Base-by-base conservation (phyloP, 129 eudicot species). In the Heracleum sosnowskyi region DNA sequence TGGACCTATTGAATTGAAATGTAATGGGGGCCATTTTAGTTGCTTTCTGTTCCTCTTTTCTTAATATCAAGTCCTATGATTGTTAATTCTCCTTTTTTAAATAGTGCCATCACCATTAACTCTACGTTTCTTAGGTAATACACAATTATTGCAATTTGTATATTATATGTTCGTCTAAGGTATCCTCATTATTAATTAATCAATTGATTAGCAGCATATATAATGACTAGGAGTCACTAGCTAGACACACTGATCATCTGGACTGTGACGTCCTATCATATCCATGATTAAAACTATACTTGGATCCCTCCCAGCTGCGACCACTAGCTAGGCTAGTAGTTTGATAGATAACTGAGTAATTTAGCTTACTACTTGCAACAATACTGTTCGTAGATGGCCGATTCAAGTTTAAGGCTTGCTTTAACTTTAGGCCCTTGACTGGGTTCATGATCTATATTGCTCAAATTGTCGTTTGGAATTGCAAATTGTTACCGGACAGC, bases 21-120 rank as follows among this genome's bases (percentile, higher is more conserved):
- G 77, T n/a, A n/a, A 74, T 74, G 78, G 78, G 77, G 78, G 78
- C 78, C 78, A 45, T 74, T n/a, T 34, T 16, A 74, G 78, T 74
- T 74, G 78, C 62, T 74, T 44, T 44, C 28, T 74, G 0, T 45
- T 44, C 39, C 36, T 42, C 37, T 31, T 33, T 74, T 37, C 24
- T 74, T 74, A 60, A 60, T 60, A 60, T 60, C 1, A 60, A 60
- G 33, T 60, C 68, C 33, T 60, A 60, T 60, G 68, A n/a, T 60
- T 60, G 68, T 60, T 60, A n/a, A 8, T 60, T 26, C 17, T 26
- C 17, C 17, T 57, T n/a, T n/a, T n/a, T 26, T 60, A 60, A 60
- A 60, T 60, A 60, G 68, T 60, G 68, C 68, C 68, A 60, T 60
- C 33, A n/a, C 68, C 68, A 60, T 60, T 60, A 60, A n/a, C 68